Percentiles rank a stretch among this genome's conserved stretches.
Conservation (phyloP, 176 grass and related monocot genomes). For the Carex myosuroides region DNA sequence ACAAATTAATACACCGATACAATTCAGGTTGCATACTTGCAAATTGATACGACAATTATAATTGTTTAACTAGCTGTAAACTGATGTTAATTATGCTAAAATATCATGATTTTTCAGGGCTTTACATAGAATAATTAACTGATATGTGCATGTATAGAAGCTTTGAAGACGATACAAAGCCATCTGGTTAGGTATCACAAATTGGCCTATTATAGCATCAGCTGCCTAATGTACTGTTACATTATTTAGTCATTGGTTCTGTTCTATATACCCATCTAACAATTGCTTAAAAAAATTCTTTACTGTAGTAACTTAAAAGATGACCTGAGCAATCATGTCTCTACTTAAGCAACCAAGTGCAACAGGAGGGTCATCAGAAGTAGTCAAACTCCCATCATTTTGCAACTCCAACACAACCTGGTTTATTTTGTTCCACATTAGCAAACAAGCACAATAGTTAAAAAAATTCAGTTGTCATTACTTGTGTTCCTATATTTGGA, state of each 20-base stretch:
- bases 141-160: neutral
- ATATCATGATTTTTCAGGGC: neutral
- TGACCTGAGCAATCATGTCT: conserved; percentile 80
- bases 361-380: conserved; percentile 81
- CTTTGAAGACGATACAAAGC: neutral
- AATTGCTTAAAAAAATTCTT: neutral
- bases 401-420: conserved; percentile 95
- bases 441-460: conserved; percentile 17
- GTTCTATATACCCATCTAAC: neutral
- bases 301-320: neutral
- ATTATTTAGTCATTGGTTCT: neutral
- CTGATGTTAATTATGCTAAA: neutral
- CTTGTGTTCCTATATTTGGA: neutral
- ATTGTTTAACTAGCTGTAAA: neutral
- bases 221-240: neutral
- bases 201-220: neutral
- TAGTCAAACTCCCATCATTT: conserved; percentile 78
- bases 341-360: conserved; percentile 54
- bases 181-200: neutral
- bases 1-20: conserved; percentile 22
- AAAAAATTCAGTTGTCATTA: neutral
- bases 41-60: neutral
- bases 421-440: conserved; percentile 19
- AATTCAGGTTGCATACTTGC: neutral
- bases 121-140: neutral